A percentile compares a stretch with the other conserved stretches of the same genome.
phyloP scores from a whole-genome alignment of 1,284 basidiomycete species.

The Uromyces viciae-fabae region DNA sequence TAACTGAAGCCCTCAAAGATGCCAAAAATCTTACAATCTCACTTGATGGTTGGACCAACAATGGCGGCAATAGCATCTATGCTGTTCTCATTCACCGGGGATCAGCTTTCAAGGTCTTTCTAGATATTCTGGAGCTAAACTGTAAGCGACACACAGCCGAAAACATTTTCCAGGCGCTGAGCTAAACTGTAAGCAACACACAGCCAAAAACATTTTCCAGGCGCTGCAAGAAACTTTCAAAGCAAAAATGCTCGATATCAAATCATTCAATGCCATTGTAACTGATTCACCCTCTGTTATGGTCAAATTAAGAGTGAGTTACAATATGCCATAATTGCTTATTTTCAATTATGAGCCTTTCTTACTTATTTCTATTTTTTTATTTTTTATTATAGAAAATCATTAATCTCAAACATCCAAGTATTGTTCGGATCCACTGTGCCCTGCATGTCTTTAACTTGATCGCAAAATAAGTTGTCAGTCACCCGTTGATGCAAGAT shows the following conservation, averaged over 20 bases:
- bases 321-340: not conserved
- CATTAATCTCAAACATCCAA: not conserved
- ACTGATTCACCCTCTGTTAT: not conserved
- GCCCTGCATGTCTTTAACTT: not conserved
- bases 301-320: conserved; percentile 7
- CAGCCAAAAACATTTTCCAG: not conserved
- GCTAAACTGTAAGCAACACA: too few relatives aligned
- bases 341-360: not conserved
- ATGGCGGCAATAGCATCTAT: not conserved
- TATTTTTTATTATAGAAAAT: not conserved
- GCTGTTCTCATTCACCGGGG: not conserved
- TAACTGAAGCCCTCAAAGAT: not conserved
- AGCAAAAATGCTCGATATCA: not conserved
- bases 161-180: not conserved
- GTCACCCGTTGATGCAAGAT: not conserved
- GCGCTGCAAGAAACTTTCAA: not conserved
- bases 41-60: conserved; percentile 19
- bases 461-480: not conserved
- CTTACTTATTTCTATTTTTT: too few relatives aligned
- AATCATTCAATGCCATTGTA: not conserved
- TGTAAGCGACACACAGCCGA: not conserved
- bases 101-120: not conserved
- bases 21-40: not conserved
- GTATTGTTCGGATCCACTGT: not conserved
- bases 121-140: not conserved